Percentiles rank a stretch among this genome's conserved stretches.
Evolutionary conservation across 2,329 filamentous ascomycete species (phyloP).

Genomic region (Penicillium sp.): DNA sequence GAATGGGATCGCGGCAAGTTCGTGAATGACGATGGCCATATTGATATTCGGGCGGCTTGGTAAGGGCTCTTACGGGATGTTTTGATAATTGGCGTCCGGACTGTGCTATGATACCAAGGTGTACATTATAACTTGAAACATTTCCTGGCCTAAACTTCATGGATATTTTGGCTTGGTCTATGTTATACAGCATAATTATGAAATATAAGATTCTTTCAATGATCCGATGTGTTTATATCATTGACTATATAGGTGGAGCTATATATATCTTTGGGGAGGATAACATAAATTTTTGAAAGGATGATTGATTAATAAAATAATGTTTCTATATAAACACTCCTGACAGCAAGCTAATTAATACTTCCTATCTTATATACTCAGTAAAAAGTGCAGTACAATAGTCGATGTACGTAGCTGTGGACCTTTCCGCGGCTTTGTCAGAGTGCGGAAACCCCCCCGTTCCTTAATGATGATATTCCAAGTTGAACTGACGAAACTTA

Average conservation of each 20-base stretch:
- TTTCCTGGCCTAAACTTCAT: background rate
- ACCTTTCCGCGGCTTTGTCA: slow-evolving; percentile 20
- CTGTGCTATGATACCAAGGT: slow-evolving; percentile 6
- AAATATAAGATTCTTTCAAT: too few relatives aligned
- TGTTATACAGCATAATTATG: background rate
- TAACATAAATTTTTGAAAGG: background rate
- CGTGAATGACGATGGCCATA: slow-evolving; percentile 54
- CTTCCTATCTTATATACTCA: background rate
- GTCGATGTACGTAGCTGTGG: background rate
- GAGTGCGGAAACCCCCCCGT: slow-evolving; percentile 13
- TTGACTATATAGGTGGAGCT: background rate
- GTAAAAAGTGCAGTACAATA: background rate
- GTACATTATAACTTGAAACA: background rate
- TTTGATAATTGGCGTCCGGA: slow-evolving; percentile 7
- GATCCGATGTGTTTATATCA: background rate
- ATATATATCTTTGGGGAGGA: background rate
- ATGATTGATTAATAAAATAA: background rate
- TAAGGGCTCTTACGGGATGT: slow-evolving; percentile 14
- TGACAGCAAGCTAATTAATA: too few relatives aligned
- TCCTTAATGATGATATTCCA: background rate
- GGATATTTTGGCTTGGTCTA: background rate
- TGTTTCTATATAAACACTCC: background rate
- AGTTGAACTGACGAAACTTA: background rate
- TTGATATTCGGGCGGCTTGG: slow-evolving; percentile 53
- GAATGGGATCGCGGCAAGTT: slow-evolving; percentile 57